These are phyloP conservation scores for Houttuynia cordata DNA, from an alignment of 164 flowering plant genomes.

Conservation along the genomic window DNA sequence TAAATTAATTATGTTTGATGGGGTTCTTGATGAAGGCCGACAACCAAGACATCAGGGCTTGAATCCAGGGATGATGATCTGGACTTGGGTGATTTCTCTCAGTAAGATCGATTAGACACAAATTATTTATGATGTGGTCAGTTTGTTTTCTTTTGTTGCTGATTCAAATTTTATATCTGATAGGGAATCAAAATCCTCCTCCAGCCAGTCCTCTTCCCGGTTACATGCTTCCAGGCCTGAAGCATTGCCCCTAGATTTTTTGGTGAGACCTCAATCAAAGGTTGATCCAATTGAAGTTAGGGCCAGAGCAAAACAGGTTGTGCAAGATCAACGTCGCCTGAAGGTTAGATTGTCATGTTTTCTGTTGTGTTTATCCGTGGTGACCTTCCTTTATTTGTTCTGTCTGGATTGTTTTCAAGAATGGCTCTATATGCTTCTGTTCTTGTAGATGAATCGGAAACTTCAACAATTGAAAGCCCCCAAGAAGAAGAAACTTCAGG, in stretches of 20 bases:
- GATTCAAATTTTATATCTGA: neutral
- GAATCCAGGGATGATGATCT: slow-evolving; percentile 82
- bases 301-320: slow-evolving; percentile 68
- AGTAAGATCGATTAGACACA: slow-evolving; percentile 29
- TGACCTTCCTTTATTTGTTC: neutral
- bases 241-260: slow-evolving; percentile 81
- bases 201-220: slow-evolving; percentile 47
- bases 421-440: neutral
- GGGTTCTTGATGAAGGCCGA: slow-evolving; percentile 29
- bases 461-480: slow-evolving; percentile 84
- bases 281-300: slow-evolving; percentile 84
- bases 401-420: neutral
- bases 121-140: neutral
- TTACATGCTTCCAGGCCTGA: slow-evolving; percentile 77
- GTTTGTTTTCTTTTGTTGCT: neutral
- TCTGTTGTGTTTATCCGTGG: neutral
- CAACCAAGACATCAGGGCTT: slow-evolving; percentile 43
- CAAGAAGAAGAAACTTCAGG: slow-evolving; percentile 84
- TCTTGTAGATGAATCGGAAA: slow-evolving; percentile 76
- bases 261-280: slow-evolving; percentile 96
- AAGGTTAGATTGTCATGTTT: slow-evolving; percentile 39
- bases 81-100: slow-evolving; percentile 53
- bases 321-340: slow-evolving; percentile 69
- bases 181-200: slow-evolving; percentile 66
- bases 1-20: neutral